phyloP scores from a whole-genome alignment of 176 grass and related monocot species.

The Phyllostachys edulis region DNA sequence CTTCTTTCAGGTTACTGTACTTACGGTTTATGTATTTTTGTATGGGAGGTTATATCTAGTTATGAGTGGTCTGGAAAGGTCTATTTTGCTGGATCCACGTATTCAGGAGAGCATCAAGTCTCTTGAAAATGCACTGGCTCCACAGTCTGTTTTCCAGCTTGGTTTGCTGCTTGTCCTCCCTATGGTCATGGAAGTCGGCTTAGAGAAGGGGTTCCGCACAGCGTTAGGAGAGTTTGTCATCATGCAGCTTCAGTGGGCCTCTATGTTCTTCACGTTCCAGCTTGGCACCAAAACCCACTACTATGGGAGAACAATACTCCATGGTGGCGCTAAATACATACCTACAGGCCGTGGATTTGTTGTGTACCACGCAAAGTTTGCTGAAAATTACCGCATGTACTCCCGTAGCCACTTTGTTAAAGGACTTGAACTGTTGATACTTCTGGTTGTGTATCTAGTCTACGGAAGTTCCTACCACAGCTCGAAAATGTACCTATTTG shows the following conservation, averaged over 20 bases:
- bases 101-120: constrained; percentile 36
- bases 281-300: constrained; percentile 90
- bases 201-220: constrained; percentile 85
- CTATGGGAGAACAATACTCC: constrained; percentile 87
- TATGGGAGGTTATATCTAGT: constrained; percentile 93
- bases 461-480: constrained; percentile 80
- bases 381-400: constrained; percentile 83
- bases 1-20: constrained; percentile 71
- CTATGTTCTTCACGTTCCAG: constrained; percentile 91
- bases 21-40: constrained; percentile 91
- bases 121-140: constrained; percentile 85
- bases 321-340: constrained; percentile 84
- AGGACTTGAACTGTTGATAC: constrained; percentile 74
- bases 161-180: constrained; percentile 79
- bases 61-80: constrained; percentile 87
- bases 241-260: constrained; percentile 87
- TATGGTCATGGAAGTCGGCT: constrained; percentile 91
- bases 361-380: constrained; percentile 84
- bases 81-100: constrained; percentile 72
- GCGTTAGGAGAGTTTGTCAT: constrained; percentile 85
- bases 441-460: constrained; percentile 72
- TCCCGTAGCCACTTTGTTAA: constrained; percentile 93
- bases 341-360: constrained; percentile 88
- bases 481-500: constrained; percentile 74
- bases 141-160: constrained; percentile 80